Evolutionary conservation across 805 yeast species (phyloP), one percentile per base, ranked within the genome.

Genomic region (Pichia membranifaciens): DNA sequence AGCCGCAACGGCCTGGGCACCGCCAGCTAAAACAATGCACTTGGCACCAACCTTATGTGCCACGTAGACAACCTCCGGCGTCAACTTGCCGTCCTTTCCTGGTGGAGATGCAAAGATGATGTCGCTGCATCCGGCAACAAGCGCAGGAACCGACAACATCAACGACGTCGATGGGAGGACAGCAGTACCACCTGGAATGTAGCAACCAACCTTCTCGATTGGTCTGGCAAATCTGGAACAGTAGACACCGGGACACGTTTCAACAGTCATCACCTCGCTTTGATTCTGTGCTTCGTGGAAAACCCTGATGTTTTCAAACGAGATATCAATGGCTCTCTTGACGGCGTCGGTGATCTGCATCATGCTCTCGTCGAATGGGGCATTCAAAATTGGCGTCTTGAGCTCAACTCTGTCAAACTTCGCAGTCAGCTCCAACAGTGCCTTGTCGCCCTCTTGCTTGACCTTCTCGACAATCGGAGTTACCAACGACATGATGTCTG

Each of bases 141-240:
- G 79, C 17, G 99, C 99, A 20, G 99, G 99, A 44, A 93, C 96
- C 60, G 99, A 98, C 58, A 93, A 76, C 97, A 93, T 93, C 68
- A 93, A 76, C 5, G 98, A 95, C 13, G 99, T 93, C 17, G 98
- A 91, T 37, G 99, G 99, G 54, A 93, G 76, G 31, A 93, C 91
- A 3, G 99, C 99, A 38, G 98, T 89, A 57, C 99, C 99, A 58
- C 99, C 99, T 46, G 99, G 99, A 51, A 93, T 87, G 62, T 93
- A 93, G 50, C 95, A 76, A 51, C 99, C 99, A 46, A 93, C 99
- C 50, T 79, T 82, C 60, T 88, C 96, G 56, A 93, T 89, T 6
- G 99, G 93, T 60, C 96, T 81, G 15, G 98, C 86, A 66, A 93
- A 93, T 59, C 99, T 81, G 17, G 96, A 87, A 71, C 99, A 93